phyloP scores from a whole-genome alignment of 2,329 filamentous ascomycete species.

The Penicillium sp. region DNA sequence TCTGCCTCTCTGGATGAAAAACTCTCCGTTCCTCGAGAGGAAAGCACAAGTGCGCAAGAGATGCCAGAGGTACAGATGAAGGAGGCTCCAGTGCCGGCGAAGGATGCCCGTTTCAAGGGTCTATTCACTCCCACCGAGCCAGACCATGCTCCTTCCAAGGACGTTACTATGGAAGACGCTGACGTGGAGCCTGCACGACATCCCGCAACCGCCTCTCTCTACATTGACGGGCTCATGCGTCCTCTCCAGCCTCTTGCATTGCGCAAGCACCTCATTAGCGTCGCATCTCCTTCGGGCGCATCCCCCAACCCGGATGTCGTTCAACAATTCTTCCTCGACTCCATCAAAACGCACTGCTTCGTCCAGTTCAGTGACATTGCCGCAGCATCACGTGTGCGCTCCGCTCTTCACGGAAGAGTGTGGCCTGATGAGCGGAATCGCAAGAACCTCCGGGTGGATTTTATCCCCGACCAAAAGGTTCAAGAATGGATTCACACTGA shows the following conservation, averaged over 20 bases:
- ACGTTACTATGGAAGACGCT: constrained; percentile 34
- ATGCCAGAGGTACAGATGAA: constrained; percentile 13
- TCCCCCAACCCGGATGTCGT: constrained; percentile 57
- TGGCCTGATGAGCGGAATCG: constrained; percentile 87
- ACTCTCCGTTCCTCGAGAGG: constrained; percentile 10
- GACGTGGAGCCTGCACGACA: constrained; percentile 61
- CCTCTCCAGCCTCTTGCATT: constrained; percentile 70
- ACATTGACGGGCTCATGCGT: constrained; percentile 87
- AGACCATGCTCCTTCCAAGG: constrained; percentile 26
- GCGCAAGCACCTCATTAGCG: constrained; percentile 63
- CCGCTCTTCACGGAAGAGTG: constrained; percentile 70
- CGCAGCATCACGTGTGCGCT: constrained; percentile 73
- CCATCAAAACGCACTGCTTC: constrained; percentile 84
- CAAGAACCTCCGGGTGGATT: constrained; percentile 84
- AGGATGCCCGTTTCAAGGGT: constrained; percentile 50
- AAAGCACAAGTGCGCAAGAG: constrained; percentile 21
- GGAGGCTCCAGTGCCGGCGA: constrained; percentile 18
- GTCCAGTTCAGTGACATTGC: constrained; percentile 66
- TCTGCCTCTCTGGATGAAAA: constrained; percentile 33
- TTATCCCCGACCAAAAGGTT: constrained; percentile 74
- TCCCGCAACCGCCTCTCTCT: constrained; percentile 72
- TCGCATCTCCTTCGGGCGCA: constrained; percentile 61
- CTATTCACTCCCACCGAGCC: constrained; percentile 41
- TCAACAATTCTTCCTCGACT: constrained; percentile 72
- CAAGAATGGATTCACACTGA: constrained; percentile 72